Conservation (phyloP, 306 rosid genomes). For the Datisca glomerata region DNA sequence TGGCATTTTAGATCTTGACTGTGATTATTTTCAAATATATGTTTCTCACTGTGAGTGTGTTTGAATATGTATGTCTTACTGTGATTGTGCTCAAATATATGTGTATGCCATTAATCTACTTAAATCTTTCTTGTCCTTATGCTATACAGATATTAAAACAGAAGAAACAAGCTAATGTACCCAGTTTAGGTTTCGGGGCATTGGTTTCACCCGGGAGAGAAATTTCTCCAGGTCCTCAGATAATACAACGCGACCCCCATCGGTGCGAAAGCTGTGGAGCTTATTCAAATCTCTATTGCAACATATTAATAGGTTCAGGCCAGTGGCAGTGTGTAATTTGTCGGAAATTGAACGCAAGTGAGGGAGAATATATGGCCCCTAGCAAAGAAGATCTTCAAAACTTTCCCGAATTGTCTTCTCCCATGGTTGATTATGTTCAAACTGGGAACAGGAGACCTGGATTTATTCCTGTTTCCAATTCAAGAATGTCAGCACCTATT, state of each 20-base stretch:
- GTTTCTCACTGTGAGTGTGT: no score
- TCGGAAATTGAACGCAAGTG: conserved; percentile 71
- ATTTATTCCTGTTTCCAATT: conserved; percentile 87
- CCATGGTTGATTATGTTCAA: conserved; percentile 79
- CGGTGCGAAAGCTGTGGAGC: conserved; percentile 95
- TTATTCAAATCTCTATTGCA: conserved; percentile 77
- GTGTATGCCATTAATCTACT: background rate
- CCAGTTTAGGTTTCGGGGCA: conserved; percentile 98
- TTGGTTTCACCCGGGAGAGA: conserved; percentile 89
- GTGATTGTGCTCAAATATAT: background rate
- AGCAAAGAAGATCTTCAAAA: conserved; percentile 65
- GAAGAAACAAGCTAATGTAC: conserved; percentile 85
- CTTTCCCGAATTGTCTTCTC: conserved; percentile 80
- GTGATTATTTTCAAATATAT: no score
- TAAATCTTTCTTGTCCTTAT: conserved; percentile 4
- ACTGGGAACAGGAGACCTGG: conserved; percentile 91
- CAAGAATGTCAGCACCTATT: conserved; percentile 84
- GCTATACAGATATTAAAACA: conserved; percentile 56
- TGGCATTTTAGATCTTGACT: no score
- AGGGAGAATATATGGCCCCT: conserved; percentile 67
- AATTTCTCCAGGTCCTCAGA: conserved; percentile 63
- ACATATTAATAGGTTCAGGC: conserved; percentile 83
- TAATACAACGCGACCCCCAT: conserved; percentile 86
- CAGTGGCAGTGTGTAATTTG: conserved; percentile 99
- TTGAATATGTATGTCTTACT: no score